A percentile compares a stretch with the other conserved stretches of the same genome.
Evolutionary conservation across 192 early-diverging fungal genomes (phyloP).

Genomic region (Gonapodya sp.): DNA sequence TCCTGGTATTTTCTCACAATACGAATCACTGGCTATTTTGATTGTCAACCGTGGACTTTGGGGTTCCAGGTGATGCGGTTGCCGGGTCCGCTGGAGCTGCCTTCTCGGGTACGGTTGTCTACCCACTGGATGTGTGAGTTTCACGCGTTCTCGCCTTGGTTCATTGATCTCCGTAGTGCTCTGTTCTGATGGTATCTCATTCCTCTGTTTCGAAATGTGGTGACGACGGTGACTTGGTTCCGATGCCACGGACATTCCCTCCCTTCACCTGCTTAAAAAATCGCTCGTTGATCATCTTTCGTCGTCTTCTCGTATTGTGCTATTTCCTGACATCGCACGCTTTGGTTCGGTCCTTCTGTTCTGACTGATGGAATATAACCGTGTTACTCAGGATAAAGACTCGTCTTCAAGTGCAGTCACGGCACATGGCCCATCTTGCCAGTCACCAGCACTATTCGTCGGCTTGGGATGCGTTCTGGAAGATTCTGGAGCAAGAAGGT

Average conservation of each 20-base stretch:
- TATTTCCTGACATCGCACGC: no score
- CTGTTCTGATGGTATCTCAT: not conserved
- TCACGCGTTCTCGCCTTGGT: constrained; percentile 4
- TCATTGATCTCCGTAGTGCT: not conserved
- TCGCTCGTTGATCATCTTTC: no score
- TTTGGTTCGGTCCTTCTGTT: no score
- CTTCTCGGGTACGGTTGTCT: constrained; percentile 81
- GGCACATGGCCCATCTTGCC: constrained; percentile 21
- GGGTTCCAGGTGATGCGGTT: constrained; percentile 62
- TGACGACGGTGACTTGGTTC: no score
- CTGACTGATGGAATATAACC: no score
- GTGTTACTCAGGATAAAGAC: constrained; percentile 94
- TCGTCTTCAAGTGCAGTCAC: constrained; percentile 89
- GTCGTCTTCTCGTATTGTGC: no score
- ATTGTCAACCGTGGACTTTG: no score
- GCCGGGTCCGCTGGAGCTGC: constrained; percentile 86
- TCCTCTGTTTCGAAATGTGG: not conserved
- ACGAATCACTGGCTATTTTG: no score
- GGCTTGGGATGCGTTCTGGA: constrained; percentile 65
- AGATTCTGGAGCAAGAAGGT: constrained; percentile 78
- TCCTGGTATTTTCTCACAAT: no score
- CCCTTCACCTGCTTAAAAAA: no score
- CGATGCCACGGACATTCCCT: no score
- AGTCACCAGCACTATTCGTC: constrained; percentile 43
- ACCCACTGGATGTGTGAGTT: constrained; percentile 91